Evolutionary conservation across 208 protist species (phyloP).

Genomic region (Trypanosoma scelopori): DNA sequence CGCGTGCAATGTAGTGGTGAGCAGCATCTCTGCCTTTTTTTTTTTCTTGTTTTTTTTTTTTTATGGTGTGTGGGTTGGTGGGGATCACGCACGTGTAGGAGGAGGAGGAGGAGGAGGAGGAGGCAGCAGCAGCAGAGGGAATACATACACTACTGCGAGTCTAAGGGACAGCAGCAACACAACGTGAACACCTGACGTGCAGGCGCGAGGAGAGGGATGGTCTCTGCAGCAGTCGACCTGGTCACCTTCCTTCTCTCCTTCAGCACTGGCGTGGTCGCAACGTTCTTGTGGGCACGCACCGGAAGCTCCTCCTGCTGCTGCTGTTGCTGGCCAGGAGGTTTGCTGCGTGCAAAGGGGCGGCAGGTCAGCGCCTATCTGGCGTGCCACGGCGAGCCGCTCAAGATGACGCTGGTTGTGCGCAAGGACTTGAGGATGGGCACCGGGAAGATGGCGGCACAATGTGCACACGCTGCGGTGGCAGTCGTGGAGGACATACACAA

Average conservation of each 20-base stretch:
- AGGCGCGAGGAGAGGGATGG: not conserved
- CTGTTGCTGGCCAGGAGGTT: not conserved
- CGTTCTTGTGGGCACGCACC: conserved; percentile 19
- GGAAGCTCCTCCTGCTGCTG: not conserved
- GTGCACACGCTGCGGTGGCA: conserved; percentile 93
- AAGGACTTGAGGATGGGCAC: conserved; percentile 95
- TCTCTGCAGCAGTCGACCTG: not conserved
- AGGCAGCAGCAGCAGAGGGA: not conserved
- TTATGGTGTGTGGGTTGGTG: too few relatives aligned
- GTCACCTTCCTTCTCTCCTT: conserved; percentile 36
- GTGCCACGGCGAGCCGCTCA: conserved; percentile 52
- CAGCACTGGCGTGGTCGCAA: conserved; percentile 28
- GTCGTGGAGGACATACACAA: conserved; percentile 65
- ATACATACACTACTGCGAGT: too few relatives aligned
- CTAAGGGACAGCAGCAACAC: too few relatives aligned
- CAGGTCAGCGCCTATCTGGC: conserved; percentile 19
- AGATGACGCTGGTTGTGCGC: conserved; percentile 93
- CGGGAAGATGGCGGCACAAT: conserved; percentile 96
- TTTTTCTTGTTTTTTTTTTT: too few relatives aligned
- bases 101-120: not conserved
- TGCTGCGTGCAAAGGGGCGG: conserved; percentile 11
- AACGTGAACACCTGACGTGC: too few relatives aligned
- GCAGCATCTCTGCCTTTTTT: too few relatives aligned
- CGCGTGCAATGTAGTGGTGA: too few relatives aligned
- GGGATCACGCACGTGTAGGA: not conserved